Evolutionary conservation across 2,329 filamentous ascomycete genomes (phyloP), one percentile per base, ranked within the genome.

Genomic region (Graphilbum ipis-grandicollis): DNA sequence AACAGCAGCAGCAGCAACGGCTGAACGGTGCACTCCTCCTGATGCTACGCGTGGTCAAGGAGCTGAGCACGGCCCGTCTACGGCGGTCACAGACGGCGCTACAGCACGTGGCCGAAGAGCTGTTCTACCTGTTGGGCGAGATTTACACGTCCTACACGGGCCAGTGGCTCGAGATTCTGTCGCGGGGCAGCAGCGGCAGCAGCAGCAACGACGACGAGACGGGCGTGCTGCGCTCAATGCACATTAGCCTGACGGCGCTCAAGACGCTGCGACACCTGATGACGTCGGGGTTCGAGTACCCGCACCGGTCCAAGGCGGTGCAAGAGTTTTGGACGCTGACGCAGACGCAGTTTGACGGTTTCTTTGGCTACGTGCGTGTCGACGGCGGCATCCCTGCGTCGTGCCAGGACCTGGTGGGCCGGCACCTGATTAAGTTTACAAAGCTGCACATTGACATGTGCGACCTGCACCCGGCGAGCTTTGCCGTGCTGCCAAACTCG

Each of bases 371-470:
- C 41, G 62, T 78, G 36, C 65, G 66, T 13, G 9, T 65, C 21
- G 21, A 23, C 65, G n/a, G 57, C 60, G 6, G 54, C 70, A 3
- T 5, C 56, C n/a, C 76, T 2, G 53, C 63, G 4, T 55, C 59
- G 4, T 66, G 74, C 19, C 68, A 71, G 40, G 68, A 67, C 26
- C 51, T 79, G 19, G 60, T 93, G n/a, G 80, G 81, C 45, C 92
- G 85, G 51, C 86, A 94, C 51, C 63, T 93, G 2, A 59, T 94
- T 31, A 86, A 96, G 51, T 77, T 96, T 35, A 77, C 86, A 4
- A 98, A 96, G 56, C 62, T 98, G 3, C 90, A 96, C 52, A 66
- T 92, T 29, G 77, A 84, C 39, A 88, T 96, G 77, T 75, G 83
- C 1, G 72, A 73, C 35, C 60, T 65, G 5, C 85, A 93, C 52